Percentiles rank a stretch among this genome's conserved stretches.
Conservation (phyloP, 2,329 filamentous ascomycete genomes). For the Aspergillus sp. region DNA sequence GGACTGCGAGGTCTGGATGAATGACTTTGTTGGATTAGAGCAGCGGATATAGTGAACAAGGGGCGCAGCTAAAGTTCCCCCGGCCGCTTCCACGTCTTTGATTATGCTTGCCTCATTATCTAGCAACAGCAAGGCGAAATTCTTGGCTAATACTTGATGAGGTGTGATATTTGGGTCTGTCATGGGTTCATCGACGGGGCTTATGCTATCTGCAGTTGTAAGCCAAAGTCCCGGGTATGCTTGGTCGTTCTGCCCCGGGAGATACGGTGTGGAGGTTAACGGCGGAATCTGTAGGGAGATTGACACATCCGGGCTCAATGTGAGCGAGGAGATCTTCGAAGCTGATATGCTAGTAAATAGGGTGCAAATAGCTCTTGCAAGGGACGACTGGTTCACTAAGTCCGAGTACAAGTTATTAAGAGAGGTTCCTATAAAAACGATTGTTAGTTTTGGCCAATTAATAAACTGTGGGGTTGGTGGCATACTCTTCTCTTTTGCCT, state of each 20-base stretch:
- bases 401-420: slow-evolving; percentile 42
- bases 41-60: slow-evolving; percentile 71
- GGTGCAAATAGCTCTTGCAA: slow-evolving; percentile 79
- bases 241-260: slow-evolving; percentile 67
- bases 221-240: slow-evolving; percentile 77
- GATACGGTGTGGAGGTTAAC: slow-evolving; percentile 66
- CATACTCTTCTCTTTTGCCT: slow-evolving; percentile 63
- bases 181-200: slow-evolving; percentile 63
- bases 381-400: slow-evolving; percentile 63
- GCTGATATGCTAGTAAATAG: slow-evolving; percentile 78
- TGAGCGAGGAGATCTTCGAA: slow-evolving; percentile 82
- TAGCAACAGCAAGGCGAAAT: slow-evolving; percentile 82
- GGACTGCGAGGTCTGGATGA: slow-evolving; percentile 65
- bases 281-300: slow-evolving; percentile 65
- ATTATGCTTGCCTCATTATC: slow-evolving; percentile 81
- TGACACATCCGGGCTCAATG: slow-evolving; percentile 64
- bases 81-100: slow-evolving; percentile 65
- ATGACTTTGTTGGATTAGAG: slow-evolving; percentile 63
- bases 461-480: neutral
- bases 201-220: slow-evolving; percentile 79
- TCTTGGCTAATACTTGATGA: slow-evolving; percentile 68
- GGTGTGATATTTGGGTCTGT: slow-evolving; percentile 58
- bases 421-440: slow-evolving; percentile 30
- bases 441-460: slow-evolving; percentile 11
- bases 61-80: slow-evolving; percentile 71